These are phyloP conservation scores for Saturnispora zaruensis DNA, from an alignment of 805 yeast species.

Conservation along the genomic window DNA sequence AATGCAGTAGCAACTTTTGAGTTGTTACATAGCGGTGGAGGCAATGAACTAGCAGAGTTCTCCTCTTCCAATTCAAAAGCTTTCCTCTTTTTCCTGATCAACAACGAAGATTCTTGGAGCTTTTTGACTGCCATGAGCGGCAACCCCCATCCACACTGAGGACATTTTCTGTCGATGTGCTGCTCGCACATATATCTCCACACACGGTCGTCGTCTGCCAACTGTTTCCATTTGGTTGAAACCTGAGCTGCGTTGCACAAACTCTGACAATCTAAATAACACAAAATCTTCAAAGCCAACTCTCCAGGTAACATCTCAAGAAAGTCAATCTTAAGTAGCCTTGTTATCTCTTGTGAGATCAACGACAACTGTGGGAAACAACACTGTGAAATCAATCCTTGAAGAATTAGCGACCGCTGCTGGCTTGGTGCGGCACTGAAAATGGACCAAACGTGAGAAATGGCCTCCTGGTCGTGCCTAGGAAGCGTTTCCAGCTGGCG, in stretches of 20 bases:
- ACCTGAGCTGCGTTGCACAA: conserved; percentile 92
- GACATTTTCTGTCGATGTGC: conserved; percentile 95
- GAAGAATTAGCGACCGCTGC: conserved; percentile 66
- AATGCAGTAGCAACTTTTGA: conserved; percentile 3
- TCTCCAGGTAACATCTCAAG: conserved; percentile 80
- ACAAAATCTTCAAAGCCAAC: conserved; percentile 71
- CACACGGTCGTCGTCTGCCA: conserved; percentile 94
- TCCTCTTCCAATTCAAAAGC: conserved; percentile 19
- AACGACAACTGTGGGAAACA: conserved; percentile 93
- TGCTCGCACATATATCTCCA: conserved; percentile 99
- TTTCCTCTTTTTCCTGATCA: conserved; percentile 16
- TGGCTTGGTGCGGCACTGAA: conserved; percentile 66
- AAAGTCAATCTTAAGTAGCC: conserved; percentile 81
- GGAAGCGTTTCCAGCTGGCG: conserved; percentile 48
- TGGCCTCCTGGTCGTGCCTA: conserved; percentile 63
- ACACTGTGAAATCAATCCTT: conserved; percentile 80
- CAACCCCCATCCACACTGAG: conserved; percentile 98
- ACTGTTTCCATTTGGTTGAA: conserved; percentile 70
- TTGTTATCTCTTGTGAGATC: conserved; percentile 69
- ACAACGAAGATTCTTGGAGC: conserved; percentile 25
- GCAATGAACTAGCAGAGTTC: conserved; percentile 14
- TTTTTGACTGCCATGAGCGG: conserved; percentile 87
- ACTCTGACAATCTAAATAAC: conserved; percentile 89
- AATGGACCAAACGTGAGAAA: conserved; percentile 75
- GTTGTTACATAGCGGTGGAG: conserved; percentile 21